A percentile compares a stretch with the other conserved stretches of the same genome.
Evolutionary conservation across 306 rosid species (phyloP).

Genomic region (Corylus avellana): DNA sequence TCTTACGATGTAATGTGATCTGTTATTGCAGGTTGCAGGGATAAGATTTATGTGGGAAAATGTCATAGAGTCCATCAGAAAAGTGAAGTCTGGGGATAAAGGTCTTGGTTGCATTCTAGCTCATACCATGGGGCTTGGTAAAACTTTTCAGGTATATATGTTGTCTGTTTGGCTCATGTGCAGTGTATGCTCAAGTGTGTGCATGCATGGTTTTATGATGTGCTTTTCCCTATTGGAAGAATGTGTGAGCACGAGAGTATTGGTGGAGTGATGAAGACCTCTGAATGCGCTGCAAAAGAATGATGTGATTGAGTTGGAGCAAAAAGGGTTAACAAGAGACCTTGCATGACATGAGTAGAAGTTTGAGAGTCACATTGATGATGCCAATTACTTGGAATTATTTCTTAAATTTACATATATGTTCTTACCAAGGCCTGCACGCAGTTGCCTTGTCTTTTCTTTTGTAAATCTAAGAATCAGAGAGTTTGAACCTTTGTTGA

Average conservation of each 20-base stretch:
- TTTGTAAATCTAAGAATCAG: neutral
- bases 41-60: conserved; percentile 99
- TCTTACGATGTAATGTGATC: conserved; percentile 14
- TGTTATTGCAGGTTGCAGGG: conserved; percentile 66
- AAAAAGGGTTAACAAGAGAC: neutral
- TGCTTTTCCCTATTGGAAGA: neutral
- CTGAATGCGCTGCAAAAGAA: neutral
- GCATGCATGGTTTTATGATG: neutral
- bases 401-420: no score
- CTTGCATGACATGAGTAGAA: neutral
- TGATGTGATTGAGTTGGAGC: neutral
- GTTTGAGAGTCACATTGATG: neutral
- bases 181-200: neutral
- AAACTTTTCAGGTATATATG: conserved; percentile 86
- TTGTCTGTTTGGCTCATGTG: neutral
- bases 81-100: conserved; percentile 90
- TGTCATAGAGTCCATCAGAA: conserved; percentile 84
- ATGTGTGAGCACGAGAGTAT: neutral
- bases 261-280: neutral
- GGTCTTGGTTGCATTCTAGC: conserved; percentile 99
- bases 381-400: neutral
- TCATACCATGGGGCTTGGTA: conserved; percentile 99
- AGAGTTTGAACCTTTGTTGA: neutral
- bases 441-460: neutral
- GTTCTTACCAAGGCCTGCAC: neutral